Conservation (phyloP, 2,329 filamentous ascomycete genomes). For the Cladophialophora psammophila region DNA sequence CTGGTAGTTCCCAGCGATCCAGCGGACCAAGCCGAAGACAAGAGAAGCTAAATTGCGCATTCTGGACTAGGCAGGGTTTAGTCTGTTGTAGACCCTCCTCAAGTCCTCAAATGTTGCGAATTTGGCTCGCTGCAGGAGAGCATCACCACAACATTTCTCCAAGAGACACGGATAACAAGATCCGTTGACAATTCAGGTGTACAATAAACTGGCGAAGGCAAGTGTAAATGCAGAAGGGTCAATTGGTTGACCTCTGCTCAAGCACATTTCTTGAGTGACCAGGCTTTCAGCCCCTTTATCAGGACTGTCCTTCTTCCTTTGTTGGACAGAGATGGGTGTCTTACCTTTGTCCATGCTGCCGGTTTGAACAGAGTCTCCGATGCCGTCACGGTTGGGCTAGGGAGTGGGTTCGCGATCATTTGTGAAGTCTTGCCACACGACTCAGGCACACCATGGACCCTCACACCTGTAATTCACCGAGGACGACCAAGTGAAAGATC, state of each 20-base stretch:
- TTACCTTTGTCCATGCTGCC: background rate
- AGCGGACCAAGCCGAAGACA: background rate
- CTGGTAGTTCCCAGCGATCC: background rate
- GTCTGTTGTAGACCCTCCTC: no score
- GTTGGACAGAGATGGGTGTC: background rate
- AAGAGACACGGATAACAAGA: background rate
- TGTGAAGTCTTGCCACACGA: background rate
- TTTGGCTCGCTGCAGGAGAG: background rate
- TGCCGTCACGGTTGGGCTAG: background rate
- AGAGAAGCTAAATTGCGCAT: background rate
- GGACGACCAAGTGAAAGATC: background rate
- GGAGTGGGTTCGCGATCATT: background rate
- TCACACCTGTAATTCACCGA: background rate
- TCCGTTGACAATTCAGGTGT: background rate
- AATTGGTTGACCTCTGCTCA: background rate
- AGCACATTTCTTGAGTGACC: background rate
- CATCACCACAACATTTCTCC: background rate
- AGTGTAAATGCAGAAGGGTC: background rate
- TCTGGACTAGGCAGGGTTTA: background rate
- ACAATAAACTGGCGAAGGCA: background rate
- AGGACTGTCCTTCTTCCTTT: background rate
- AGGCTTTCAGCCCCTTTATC: background rate
- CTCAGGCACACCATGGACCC: background rate
- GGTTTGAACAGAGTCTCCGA: background rate
- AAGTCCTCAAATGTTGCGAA: background rate